Evolutionary conservation across 345 rosid genomes (phyloP).

Genomic region (Linum tenue): DNA sequence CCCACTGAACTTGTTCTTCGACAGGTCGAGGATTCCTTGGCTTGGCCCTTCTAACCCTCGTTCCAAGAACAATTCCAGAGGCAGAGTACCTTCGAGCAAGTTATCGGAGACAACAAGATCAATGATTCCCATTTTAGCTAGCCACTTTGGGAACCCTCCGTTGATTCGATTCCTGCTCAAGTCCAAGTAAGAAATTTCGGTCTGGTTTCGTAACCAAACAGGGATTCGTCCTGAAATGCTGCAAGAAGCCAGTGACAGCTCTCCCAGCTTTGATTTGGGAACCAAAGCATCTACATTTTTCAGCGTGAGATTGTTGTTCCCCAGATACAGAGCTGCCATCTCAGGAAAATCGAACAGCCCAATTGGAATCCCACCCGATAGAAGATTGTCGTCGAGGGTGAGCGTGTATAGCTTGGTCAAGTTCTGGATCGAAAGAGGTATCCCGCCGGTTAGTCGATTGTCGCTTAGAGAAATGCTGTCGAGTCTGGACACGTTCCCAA

Average conservation of each 20-base stretch:
- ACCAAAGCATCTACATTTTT: conserved; percentile 17
- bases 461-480: conserved; percentile 19
- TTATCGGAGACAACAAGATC: no score
- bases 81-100: no score
- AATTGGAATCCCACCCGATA: conserved; percentile 28
- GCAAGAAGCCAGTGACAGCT: conserved; percentile 33
- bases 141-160: no score
- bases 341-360: conserved; percentile 31
- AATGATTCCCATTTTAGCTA: no score
- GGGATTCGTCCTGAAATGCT: conserved; percentile 30
- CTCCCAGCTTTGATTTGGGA: conserved; percentile 20
- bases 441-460: conserved; percentile 27
- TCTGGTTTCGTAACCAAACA: conserved; percentile 33
- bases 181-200: conserved; percentile 23
- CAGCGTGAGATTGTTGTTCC: conserved; percentile 38
- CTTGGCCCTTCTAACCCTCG: no score
- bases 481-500: conserved; percentile 24
- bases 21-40: no score
- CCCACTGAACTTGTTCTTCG: no score
- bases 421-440: conserved; percentile 26
- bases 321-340: conserved; percentile 24
- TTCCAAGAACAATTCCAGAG: no score
- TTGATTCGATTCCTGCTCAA: conserved; percentile 28
- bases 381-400: conserved; percentile 22
- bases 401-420: conserved; percentile 23